A percentile compares a stretch with the other conserved stretches of the same genome.
These are phyloP conservation scores for Phytophthora megakarya DNA, from an alignment of 352 stramenopile genomes.

Conservation along the genomic window DNA sequence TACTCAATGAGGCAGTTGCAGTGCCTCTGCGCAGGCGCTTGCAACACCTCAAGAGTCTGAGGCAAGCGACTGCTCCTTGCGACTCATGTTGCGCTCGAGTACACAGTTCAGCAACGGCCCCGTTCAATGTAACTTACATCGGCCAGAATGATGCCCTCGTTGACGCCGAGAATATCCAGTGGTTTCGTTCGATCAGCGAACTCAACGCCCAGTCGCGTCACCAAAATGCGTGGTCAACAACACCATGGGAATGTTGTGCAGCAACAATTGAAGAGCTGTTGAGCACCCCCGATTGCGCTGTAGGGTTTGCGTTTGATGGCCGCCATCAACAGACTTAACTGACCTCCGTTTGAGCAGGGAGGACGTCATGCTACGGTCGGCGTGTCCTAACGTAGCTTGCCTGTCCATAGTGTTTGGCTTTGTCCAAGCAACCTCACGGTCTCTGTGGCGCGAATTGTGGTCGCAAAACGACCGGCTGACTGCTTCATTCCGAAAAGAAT, in stretches of 20 bases:
- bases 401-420: conserved; percentile 25
- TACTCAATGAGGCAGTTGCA: not conserved
- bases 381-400: conserved; percentile 23
- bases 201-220: conserved; percentile 11
- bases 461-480: conserved; percentile 21
- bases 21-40: not conserved
- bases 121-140: conserved; percentile 7
- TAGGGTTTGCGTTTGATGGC: not conserved
- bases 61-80: conserved; percentile 7
- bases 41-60: not conserved
- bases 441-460: conserved; percentile 16
- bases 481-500: not conserved
- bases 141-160: conserved; percentile 18
- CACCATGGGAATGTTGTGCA: conserved; percentile 14
- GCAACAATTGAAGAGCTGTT: conserved; percentile 29
- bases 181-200: conserved; percentile 27
- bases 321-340: conserved; percentile 12
- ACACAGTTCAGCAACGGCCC: not conserved
- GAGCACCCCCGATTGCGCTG: conserved; percentile 17
- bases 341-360: conserved; percentile 8
- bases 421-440: not conserved
- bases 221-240: conserved; percentile 23
- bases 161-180: conserved; percentile 32
- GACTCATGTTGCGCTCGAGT: conserved; percentile 17
- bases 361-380: conserved; percentile 24